phyloP scores from a whole-genome alignment of 768 basidiomycete species.

The Agaricus subrufescens region DNA sequence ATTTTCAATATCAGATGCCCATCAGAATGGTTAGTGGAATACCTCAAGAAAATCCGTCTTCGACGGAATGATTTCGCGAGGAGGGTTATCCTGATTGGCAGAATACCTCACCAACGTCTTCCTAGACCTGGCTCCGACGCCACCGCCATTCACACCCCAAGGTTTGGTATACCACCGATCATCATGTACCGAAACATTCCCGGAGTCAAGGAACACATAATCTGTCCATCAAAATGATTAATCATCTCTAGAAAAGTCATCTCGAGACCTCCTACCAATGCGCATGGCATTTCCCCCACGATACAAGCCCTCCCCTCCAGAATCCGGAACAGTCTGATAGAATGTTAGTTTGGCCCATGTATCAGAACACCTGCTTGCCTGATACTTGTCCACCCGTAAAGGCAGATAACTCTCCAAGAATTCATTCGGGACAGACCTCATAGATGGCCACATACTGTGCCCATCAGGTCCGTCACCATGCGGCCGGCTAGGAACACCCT shows the following conservation, averaged over 20 bases:
- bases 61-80: constrained; percentile 18
- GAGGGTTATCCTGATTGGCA: constrained; percentile 14
- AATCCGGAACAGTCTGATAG: constrained; percentile 20
- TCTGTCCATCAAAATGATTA: constrained; percentile 11
- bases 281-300: constrained; percentile 27
- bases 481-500: constrained; percentile 19
- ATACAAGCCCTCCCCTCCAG: constrained; percentile 24
- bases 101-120: constrained; percentile 21
- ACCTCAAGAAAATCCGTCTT: constrained; percentile 23
- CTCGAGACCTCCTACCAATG: constrained; percentile 15
- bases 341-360: neutral
- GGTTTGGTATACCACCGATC: constrained; percentile 28
- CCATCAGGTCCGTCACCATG: constrained; percentile 23
- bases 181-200: constrained; percentile 25
- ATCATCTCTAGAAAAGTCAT: neutral
- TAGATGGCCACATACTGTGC: constrained; percentile 26
- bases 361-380: constrained; percentile 3
- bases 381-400: constrained; percentile 22
- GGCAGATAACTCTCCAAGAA: constrained; percentile 25
- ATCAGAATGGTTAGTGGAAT: neutral
- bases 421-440: constrained; percentile 26
- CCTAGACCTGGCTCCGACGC: constrained; percentile 19
- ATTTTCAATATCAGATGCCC: neutral
- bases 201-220: constrained; percentile 23
- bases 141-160: constrained; percentile 30